Conservation (phyloP, 2,329 filamentous ascomycete genomes). For the Cordyceps militaris region DNA sequence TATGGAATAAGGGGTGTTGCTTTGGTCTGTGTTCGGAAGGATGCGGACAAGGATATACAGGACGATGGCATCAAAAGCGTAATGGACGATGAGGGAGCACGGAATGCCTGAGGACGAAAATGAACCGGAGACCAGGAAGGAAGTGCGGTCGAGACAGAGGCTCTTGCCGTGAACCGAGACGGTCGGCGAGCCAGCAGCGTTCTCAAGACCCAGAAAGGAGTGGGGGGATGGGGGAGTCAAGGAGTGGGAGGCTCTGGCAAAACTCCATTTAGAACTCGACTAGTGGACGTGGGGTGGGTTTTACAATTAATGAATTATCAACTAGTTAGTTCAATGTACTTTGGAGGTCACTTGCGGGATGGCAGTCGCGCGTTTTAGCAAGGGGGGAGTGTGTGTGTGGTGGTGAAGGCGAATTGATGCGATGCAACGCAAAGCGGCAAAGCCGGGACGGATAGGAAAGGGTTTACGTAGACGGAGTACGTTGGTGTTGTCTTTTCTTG, state of each 20-base stretch:
- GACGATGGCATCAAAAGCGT: not conserved
- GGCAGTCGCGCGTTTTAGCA: not conserved
- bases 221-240: not conserved
- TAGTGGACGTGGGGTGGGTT: conserved; percentile 1
- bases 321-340: not conserved
- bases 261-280: too few species aligned
- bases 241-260: not conserved
- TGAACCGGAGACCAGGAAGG: not conserved
- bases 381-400: not conserved
- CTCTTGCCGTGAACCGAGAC: conserved; percentile 10
- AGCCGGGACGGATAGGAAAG: conserved; percentile 7
- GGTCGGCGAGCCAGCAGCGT: not conserved
- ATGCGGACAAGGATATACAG: not conserved
- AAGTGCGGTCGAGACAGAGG: not conserved
- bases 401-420: not conserved
- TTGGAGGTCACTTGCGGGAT: not conserved
- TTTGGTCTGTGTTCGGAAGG: not conserved
- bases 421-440: conserved; percentile 2
- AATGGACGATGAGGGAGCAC: not conserved
- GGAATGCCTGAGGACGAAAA: conserved; percentile 3
- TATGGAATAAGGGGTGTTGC: not conserved
- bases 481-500: not conserved
- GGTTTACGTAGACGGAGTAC: not conserved
- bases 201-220: not conserved
- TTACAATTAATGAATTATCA: not conserved